Conservation (phyloP, 2,329 filamentous ascomycete species). For the Penicillium sumatraense region DNA sequence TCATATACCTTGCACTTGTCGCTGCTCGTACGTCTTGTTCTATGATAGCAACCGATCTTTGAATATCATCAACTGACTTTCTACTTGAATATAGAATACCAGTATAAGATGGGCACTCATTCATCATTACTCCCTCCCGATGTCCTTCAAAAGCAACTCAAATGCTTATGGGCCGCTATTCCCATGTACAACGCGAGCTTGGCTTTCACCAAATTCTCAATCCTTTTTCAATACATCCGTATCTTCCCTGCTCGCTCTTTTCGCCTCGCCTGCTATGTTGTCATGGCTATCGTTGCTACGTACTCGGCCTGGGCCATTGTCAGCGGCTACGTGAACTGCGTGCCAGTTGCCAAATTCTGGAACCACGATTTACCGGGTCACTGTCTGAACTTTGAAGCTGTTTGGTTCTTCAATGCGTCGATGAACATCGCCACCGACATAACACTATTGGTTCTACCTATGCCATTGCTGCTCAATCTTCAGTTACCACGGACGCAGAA, state of each 20-base stretch:
- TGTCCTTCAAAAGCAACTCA: conserved; percentile 28
- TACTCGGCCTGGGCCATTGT: conserved; percentile 41
- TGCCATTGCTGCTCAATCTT: conserved; percentile 46
- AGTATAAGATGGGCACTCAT: conserved; percentile 33
- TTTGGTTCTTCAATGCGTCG: conserved; percentile 49
- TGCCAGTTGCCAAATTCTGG: conserved; percentile 49
- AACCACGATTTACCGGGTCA: conserved; percentile 35
- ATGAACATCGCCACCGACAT: conserved; percentile 51
- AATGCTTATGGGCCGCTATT: conserved; percentile 38
- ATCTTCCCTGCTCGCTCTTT: conserved; percentile 43
- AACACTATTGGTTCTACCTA: conserved; percentile 46
- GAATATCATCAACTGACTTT: background rate
- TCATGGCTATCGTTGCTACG: conserved; percentile 37
- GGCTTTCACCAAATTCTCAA: conserved; percentile 48
- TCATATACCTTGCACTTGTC: conserved; percentile 35
- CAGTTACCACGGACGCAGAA: conserved; percentile 49
- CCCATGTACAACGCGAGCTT: conserved; percentile 40
- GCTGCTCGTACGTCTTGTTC: conserved; percentile 28
- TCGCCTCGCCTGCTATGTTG: conserved; percentile 37
- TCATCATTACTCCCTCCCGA: conserved; percentile 19
- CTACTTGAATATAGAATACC: conserved; percentile 26
- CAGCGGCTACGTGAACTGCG: conserved; percentile 48
- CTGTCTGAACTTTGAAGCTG: conserved; percentile 44
- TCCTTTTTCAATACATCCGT: conserved; percentile 53
- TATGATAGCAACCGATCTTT: background rate